Base-by-base conservation (phyloP, 2,329 filamentous ascomycete species). In the Paraconiothyrium brasiliense region DNA sequence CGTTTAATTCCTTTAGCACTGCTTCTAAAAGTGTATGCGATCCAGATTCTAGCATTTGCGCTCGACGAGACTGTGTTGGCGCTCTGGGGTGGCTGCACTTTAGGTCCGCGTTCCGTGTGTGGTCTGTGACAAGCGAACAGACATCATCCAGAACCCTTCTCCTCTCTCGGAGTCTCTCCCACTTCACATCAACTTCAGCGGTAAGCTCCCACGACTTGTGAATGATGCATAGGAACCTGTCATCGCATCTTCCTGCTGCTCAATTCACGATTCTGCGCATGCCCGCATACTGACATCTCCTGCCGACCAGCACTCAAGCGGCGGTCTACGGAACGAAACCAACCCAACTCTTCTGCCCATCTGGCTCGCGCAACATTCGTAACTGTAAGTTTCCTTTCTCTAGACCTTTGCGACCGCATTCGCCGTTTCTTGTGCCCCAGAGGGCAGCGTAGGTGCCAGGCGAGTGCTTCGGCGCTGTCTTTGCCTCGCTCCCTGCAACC, bases 271-370 rank as follows among this genome's bases (percentile, higher is more conserved):
- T 56, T 44, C 61, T 62, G 41, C 70, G 70, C 67, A 67, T 71
- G 68, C 65, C 56, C 60, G 62, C 59, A 67, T 67, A 67, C 75
- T 77, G 63, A 76, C 76, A 24, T 56, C 43, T 55, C 20, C 66
- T 65, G 69, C 67, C 64, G 57, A 70, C 66, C 66, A 66, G 59
- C 74, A 75, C 66, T 69, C 39, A 64, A 70, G 71, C 75, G 75
- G 76, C 74, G 74, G 71, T 71, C 72, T 67, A 76, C 75, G 74
- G 72, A 75, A 73, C 62, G 41, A 71, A 74, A 71, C 68, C 72
- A 73, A 65, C 68, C 64, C 70, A 66, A 70, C 64, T 62, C 66
- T 54, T 65, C 65, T 64, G 66, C 68, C 66, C 66, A 67, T 70
- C 66, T 67, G 66, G 67, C 67, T 57, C 57, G 59, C 59, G 64